These are phyloP conservation scores for Heliamphora pulchella DNA, from an alignment of 179 eudicot genomes.

Conservation along the genomic window DNA sequence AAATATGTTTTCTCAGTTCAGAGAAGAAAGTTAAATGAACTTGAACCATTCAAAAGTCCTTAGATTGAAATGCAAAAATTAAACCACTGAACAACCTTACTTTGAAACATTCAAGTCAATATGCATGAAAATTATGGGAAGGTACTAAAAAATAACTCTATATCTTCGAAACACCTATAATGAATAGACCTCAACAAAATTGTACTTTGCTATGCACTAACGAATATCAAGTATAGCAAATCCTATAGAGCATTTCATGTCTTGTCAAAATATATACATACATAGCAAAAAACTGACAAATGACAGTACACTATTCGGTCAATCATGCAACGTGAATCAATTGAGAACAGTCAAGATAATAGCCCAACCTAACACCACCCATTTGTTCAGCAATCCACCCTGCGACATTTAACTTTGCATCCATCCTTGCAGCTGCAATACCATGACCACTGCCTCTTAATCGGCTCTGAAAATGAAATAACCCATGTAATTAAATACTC, in stretches of 20 bases:
- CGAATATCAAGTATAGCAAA: not conserved
- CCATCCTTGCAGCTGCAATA: conserved; percentile 94
- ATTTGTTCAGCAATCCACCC: conserved; percentile 90
- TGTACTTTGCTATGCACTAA: not conserved
- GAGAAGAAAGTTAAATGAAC: not conserved
- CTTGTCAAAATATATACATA: not conserved
- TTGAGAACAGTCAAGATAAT: not conserved
- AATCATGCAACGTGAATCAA: conserved; percentile 8
- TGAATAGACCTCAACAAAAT: not conserved
- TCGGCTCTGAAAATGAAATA: conserved; percentile 46
- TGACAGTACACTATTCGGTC: not conserved
- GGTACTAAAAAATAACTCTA: not conserved
- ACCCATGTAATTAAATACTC: not conserved
- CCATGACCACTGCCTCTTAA: conserved; percentile 97
- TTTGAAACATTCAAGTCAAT: not conserved
- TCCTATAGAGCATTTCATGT: not conserved
- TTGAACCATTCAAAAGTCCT: not conserved
- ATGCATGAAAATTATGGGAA: not conserved
- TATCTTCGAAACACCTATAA: not conserved
- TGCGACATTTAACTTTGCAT: conserved; percentile 80
- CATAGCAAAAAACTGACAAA: conserved; percentile 5
- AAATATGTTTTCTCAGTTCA: not conserved
- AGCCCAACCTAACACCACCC: conserved; percentile 72
- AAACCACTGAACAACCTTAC: not conserved
- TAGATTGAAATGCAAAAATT: not conserved